Percentiles rank a stretch among this genome's conserved stretches.
These are phyloP conservation scores for Erythrophleum fordii DNA, from an alignment of 306 rosid genomes.

Conservation along the genomic window DNA sequence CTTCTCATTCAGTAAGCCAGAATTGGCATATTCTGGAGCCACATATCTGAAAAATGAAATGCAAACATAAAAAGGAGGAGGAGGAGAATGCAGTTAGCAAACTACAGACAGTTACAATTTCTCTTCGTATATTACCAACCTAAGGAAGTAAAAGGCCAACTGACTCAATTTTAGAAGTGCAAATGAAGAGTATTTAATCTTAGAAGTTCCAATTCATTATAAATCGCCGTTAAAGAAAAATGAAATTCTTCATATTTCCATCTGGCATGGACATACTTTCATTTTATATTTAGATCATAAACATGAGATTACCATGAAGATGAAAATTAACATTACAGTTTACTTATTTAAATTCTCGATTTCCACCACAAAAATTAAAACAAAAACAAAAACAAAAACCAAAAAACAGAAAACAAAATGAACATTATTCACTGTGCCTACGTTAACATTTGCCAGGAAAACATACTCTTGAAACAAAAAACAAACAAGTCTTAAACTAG, in stretches of 20 bases:
- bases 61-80: conserved; percentile 29
- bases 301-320: neutral
- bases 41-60: conserved; percentile 67
- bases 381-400: no score
- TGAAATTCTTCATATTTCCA: neutral
- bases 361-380: conserved; percentile 6
- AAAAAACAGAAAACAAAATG: neutral
- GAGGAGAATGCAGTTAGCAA: conserved; percentile 27
- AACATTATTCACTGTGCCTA: neutral
- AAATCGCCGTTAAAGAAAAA: neutral
- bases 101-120: conserved; percentile 6
- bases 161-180: neutral
- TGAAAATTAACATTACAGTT: neutral
- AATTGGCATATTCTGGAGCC: conserved; percentile 96
- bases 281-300: neutral
- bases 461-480: neutral
- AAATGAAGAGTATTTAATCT: conserved; percentile 9
- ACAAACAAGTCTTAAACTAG: conserved; percentile 21
- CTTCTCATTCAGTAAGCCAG: conserved; percentile 90
- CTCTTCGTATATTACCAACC: neutral
- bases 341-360: neutral
- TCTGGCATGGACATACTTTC: neutral
- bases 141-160: neutral
- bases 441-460: neutral
- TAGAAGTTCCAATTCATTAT: neutral